phyloP scores from a whole-genome alignment of 208 protist genomes.

The Trypanosoma lewisi region DNA sequence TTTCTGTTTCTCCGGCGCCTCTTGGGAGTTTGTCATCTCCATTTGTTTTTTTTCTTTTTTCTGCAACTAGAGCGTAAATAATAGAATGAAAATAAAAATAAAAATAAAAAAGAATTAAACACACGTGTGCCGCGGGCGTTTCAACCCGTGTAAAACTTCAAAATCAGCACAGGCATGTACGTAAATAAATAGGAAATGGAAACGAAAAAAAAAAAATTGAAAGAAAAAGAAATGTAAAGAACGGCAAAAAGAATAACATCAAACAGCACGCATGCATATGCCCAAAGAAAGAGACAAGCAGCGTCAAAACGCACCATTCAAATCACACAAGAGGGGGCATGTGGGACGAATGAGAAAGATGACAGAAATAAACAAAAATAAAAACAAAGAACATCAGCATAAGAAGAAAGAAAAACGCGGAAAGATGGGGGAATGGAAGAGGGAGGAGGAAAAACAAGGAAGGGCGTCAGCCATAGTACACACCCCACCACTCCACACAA shows the following conservation, averaged over 20 bases:
- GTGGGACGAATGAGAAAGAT: too few relatives aligned
- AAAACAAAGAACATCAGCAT: too few relatives aligned
- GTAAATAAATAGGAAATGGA: neutral
- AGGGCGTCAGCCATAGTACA: neutral
- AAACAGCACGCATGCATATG: too few relatives aligned
- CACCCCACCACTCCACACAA: neutral
- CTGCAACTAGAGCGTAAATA: neutral
- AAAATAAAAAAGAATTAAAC: neutral
- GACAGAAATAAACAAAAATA: neutral
- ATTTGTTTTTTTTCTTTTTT: too few relatives aligned
- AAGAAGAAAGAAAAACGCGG: slow-evolving; percentile 11
- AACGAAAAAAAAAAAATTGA: neutral
- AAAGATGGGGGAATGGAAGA: neutral
- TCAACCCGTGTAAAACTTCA: too few relatives aligned
- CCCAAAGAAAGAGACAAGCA: too few relatives aligned
- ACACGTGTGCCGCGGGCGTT: neutral
- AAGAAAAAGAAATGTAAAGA: neutral
- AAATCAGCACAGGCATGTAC: neutral
- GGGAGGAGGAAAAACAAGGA: neutral
- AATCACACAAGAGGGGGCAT: too few relatives aligned
- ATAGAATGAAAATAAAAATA: slow-evolving; percentile 7
- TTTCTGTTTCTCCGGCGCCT: neutral
- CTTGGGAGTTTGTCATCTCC: slow-evolving; percentile 3
- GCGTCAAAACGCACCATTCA: too few relatives aligned
- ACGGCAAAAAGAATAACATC: neutral